Base-by-base conservation (phyloP, 768 basidiomycete genomes). In the Lactifluus hygrophoroides region DNA sequence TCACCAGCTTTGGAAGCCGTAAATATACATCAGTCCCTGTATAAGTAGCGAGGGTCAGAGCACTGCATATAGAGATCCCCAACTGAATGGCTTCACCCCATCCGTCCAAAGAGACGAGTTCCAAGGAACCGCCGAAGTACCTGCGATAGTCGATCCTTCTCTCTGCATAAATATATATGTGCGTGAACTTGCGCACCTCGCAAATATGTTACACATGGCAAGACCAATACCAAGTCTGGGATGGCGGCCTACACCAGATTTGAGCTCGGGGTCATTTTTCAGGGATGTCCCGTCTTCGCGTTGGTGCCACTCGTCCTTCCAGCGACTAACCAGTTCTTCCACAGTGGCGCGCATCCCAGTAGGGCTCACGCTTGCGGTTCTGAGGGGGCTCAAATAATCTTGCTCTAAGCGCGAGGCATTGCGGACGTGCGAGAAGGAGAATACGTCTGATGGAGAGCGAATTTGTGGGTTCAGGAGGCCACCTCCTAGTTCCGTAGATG, bases 181-280 rank as follows among this genome's bases (percentile, higher is more conserved):
- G 27, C 44, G 57, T 43, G 16, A 27, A 47, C 17, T 38, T n/a
- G 34, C 81, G 57, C 65, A 89, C 80, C 84, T 90, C 58, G 90
- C 84, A 70, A 83, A 92, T 35, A 93, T 91, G 66, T 90, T 86
- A 68, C 90, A 89, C 89, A 93, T 90, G 0, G 90, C 89, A 19
- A 93, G 71, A 5, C 90, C 90, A 45, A 93, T 84, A 2, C 90
- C 90, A 56, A 92, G 86, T 43, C 80, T 76, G 45, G 80, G 79
- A 69, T 85, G 86, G 7, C 74, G 73, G 30, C 76, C 77, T 37
- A 78, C 74, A 3, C 76, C 76, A 10, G 73, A 75, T 38, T 74
- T 73, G 25, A 71, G 70, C 55, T 80, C 78, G 25, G 74, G 74
- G 60, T 75, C 72, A 30, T 70, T 64, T 32, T 54, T 42, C 63